Evolutionary conservation across 108 stramenopile species (phyloP).

Genomic region (Nitzschia sp.): DNA sequence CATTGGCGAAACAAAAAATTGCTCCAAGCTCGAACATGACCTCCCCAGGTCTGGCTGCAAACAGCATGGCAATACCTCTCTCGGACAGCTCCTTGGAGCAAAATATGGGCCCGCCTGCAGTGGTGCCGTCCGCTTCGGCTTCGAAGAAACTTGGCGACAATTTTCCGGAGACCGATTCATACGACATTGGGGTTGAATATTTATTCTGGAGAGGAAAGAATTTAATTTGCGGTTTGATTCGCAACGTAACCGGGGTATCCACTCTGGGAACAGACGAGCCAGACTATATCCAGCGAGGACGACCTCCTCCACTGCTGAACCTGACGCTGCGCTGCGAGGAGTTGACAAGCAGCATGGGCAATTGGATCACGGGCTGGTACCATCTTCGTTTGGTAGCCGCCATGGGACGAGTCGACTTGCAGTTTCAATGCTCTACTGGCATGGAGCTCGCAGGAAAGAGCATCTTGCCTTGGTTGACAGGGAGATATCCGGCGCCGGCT

Average conservation of each 20-base stretch:
- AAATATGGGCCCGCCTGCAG: too few relatives aligned
- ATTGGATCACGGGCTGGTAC: constrained; percentile 14
- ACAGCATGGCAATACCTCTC: too few relatives aligned
- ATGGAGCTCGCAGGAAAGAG: not conserved
- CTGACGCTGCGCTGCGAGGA: constrained; percentile 25
- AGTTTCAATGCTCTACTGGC: constrained; percentile 3
- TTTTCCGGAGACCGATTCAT: not conserved
- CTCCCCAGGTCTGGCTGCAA: too few relatives aligned
- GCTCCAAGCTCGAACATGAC: too few relatives aligned
- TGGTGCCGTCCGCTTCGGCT: too few relatives aligned
- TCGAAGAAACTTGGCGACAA: too few relatives aligned
- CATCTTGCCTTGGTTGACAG: not conserved
- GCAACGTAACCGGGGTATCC: constrained; percentile 16
- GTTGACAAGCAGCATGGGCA: constrained; percentile 13
- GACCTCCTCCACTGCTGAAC: constrained; percentile 11
- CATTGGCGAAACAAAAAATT: too few relatives aligned
- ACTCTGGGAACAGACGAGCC: constrained; percentile 7
- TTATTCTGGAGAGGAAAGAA: constrained; percentile 25
- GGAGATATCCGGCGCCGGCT: not conserved
- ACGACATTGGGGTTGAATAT: not conserved
- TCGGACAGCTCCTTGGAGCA: too few relatives aligned
- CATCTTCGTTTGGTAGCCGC: constrained; percentile 8
- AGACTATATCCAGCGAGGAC: not conserved
- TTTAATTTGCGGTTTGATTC: constrained; percentile 13
- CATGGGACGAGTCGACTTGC: constrained; percentile 7